Evolutionary conservation across 2,329 filamentous ascomycete species (phyloP).

Genomic region (Ophiostoma ips): DNA sequence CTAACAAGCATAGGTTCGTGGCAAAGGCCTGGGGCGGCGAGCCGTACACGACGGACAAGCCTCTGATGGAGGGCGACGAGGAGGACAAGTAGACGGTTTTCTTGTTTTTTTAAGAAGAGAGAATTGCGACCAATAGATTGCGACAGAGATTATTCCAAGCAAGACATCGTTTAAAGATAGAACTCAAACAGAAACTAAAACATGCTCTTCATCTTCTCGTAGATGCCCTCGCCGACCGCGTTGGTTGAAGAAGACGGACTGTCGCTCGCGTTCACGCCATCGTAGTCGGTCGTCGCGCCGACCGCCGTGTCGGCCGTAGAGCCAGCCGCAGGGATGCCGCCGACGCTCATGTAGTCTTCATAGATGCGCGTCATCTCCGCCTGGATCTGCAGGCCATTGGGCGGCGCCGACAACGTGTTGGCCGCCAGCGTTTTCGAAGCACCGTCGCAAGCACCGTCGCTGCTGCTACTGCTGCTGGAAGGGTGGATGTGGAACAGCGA

Average conservation of each 20-base stretch:
- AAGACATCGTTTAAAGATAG: neutral
- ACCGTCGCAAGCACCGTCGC: neutral
- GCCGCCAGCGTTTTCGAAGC: neutral
- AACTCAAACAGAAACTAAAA: neutral
- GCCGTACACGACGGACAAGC: constrained; percentile 11
- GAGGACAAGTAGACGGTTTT: neutral
- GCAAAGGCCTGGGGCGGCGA: constrained; percentile 17
- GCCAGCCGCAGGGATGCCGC: constrained; percentile 6
- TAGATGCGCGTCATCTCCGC: constrained; percentile 39
- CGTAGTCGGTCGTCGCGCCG: neutral
- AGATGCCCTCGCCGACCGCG: neutral
- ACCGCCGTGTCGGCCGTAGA: neutral
- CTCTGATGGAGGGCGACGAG: constrained; percentile 14
- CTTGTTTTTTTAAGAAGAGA: neutral
- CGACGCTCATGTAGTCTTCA: constrained; percentile 23
- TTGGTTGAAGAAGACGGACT: neutral
- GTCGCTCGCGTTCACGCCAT: neutral
- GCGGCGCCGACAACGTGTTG: neutral
- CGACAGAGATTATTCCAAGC: too few species aligned
- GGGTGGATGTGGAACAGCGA: neutral
- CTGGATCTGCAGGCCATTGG: constrained; percentile 38
- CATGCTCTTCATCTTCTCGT: neutral
- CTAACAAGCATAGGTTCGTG: constrained; percentile 13
- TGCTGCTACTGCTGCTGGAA: neutral
- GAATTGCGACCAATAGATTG: neutral